phyloP scores from a whole-genome alignment of 257 asterid species.

The Penstemon davidsonii region DNA sequence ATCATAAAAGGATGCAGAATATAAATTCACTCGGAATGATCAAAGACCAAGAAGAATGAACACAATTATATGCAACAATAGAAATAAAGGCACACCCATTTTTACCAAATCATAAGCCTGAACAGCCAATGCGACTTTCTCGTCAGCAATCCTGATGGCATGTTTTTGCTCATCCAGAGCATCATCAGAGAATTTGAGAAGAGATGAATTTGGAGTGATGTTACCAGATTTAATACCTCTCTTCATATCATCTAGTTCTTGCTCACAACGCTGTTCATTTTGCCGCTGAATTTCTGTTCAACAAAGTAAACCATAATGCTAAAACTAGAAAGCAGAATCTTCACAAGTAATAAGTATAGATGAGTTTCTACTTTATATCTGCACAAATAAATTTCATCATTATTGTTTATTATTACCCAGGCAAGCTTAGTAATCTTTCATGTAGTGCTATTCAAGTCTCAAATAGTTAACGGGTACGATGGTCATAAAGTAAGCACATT shows the following conservation, averaged over 20 bases:
- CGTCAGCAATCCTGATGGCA: slow-evolving; percentile 94
- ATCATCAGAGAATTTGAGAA: slow-evolving; percentile 76
- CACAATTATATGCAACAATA: not conserved
- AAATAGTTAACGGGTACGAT: slow-evolving; percentile 9
- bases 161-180: slow-evolving; percentile 97
- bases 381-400: not conserved
- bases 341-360: not conserved
- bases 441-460: not conserved
- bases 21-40: slow-evolving; percentile 5
- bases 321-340: slow-evolving; percentile 4
- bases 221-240: slow-evolving; percentile 73
- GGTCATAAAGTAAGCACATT: not conserved
- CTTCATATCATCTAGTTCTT: slow-evolving; percentile 86
- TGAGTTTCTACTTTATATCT: slow-evolving; percentile 4
- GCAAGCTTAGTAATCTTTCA: slow-evolving; percentile 5
- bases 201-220: slow-evolving; percentile 72
- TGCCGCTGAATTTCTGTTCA: slow-evolving; percentile 76
- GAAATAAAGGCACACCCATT: not conserved
- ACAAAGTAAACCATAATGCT: slow-evolving; percentile 23
- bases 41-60: slow-evolving; percentile 6
- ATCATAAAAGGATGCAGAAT: not conserved
- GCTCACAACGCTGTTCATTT: slow-evolving; percentile 86
- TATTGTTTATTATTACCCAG: not conserved
- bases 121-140: slow-evolving; percentile 83
- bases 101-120: slow-evolving; percentile 96